Base-by-base conservation (phyloP, 2,329 filamentous ascomycete genomes). In the Harringtonia aguacate region DNA sequence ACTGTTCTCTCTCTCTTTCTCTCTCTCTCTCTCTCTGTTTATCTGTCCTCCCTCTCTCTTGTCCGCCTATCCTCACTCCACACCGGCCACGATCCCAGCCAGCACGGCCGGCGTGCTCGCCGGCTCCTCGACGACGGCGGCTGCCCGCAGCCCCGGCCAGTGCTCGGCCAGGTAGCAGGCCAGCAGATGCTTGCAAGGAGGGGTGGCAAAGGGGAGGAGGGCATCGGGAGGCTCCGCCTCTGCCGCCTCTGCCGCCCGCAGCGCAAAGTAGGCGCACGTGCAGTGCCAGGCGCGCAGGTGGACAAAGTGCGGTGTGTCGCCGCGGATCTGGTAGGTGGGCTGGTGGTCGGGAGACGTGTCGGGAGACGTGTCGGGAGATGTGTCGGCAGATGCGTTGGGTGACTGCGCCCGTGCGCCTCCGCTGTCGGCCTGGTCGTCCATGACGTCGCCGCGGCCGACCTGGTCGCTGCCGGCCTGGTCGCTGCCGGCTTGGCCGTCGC, bases 101-200 rank as follows among this genome's bases (percentile, higher is more conserved):
- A 86, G 69, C 61, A 90, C 85, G 50, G 82, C 79, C 2, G 48
- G 43, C 8, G 39, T 30, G 5, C 14, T 28, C 18, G 12, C 20
- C 35, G 15, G 15, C 4, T 33, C 36, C 8, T 21, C 27, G 8
- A 24, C 70, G 46, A 73, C 69, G 15, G 83, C 69, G 53, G 74
- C 75, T 1, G 55, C 55, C 5, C 69, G 72, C 52, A 92, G 72
- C 24, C 50, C 60, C 0, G 58, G 58, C 67, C 85, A 89, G 38
- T 70, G 68, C 58, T 86, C 81, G 7, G 72, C 81, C 44, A 97
- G 60, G 34, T 90, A 63, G 59, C 86, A 94, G 2, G 90, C 90
- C 15, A 97, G 72, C 6, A 97, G 62, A 62, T 98, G 90, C 64
- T 95, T 95, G 60, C 90, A 98, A 44, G 63, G 85, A 2, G 48